Evolutionary conservation across 306 rosid genomes (phyloP), one percentile per base, ranked within the genome.

Genomic region (Carpinus viminea): DNA sequence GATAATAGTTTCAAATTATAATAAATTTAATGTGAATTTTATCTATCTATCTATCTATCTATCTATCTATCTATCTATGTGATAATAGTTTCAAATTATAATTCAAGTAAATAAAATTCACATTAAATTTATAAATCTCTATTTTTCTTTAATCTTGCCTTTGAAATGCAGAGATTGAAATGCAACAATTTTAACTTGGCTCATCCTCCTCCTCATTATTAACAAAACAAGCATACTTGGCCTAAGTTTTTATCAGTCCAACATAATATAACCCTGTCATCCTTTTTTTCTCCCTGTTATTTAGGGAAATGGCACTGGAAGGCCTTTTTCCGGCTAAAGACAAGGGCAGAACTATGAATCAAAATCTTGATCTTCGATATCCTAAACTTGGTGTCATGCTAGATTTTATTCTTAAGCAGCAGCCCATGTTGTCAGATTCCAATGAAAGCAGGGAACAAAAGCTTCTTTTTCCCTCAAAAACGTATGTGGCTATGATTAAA

Each of bases 241-340:
- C 11, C 45, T 41, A 41, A 41, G 45, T 41, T 41, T 41, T 41
- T 41, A 41, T 6, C 45, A 41, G 45, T 41, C 45, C 7, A 41
- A 41, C 45, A 41, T 5, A 18, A 17, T 38, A 66, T 66, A 66
- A 66, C 50, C n/a, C 26, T 66, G 15, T 0, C 50, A 18, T 36
- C 71, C 18, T 84, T 78, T 83, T 43, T 12, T 51, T 28, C 69
- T 65, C 72, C 57, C 71, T 76, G 78, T 82, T 80, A 72, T 62
- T 70, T 83, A 94, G 98, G 87, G 98, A 95, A 83, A 87, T 95
- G 86, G 97, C 98, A 77, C 89, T 87, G 81, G 97, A 92, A 84
- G 96, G 98, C 64, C 98, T 94, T 76, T 41, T 83, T 82, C 89
- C 85, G 70, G 83, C 51, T 65, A 86, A 88, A 79, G 89, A 70